phyloP scores from a whole-genome alignment of 371 early-diverging fungal genomes.

The Lichtheimia hyalospora region DNA sequence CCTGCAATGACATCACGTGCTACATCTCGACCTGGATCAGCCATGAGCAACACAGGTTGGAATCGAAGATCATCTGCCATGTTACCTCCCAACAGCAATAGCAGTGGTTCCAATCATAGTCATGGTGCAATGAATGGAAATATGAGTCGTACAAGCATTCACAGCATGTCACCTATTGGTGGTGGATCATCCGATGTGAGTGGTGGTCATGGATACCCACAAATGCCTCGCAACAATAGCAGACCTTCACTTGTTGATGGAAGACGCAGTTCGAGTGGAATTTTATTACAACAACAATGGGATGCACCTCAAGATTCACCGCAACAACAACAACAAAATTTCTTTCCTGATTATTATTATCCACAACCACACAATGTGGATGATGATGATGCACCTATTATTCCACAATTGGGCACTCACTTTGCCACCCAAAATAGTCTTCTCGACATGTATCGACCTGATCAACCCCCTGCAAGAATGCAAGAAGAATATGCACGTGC shows the following conservation, averaged over 20 bases:
- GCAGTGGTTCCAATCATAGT: slow-evolving; percentile 1
- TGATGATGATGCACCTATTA: slow-evolving; percentile 29
- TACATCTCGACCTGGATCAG: background rate
- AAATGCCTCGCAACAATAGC: background rate
- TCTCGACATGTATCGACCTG: slow-evolving; percentile 31
- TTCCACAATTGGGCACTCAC: slow-evolving; percentile 19
- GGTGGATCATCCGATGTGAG: slow-evolving; percentile 5
- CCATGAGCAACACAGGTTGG: background rate
- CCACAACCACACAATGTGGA: slow-evolving; percentile 2
- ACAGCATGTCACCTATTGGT: slow-evolving; percentile 7
- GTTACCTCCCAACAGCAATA: background rate
- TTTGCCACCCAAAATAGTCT: slow-evolving; percentile 28
- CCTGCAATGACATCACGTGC: background rate
- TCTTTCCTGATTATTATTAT: background rate
- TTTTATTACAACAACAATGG: slow-evolving; percentile 7
- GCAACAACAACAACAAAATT: slow-evolving; percentile 1
- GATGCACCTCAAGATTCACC: slow-evolving; percentile 5
- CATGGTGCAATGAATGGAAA: background rate
- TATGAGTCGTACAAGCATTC: slow-evolving; percentile 4
- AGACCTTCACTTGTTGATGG: background rate
- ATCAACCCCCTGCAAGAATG: slow-evolving; percentile 34
- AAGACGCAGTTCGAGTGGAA: slow-evolving; percentile 4
- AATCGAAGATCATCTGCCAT: too few species aligned
- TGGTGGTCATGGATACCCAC: background rate
- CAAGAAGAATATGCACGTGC: slow-evolving; percentile 43